Evolutionary conservation across 768 basidiomycete species (phyloP), one percentile per base, ranked within the genome.

Genomic region (Hirschioporus abietinus): DNA sequence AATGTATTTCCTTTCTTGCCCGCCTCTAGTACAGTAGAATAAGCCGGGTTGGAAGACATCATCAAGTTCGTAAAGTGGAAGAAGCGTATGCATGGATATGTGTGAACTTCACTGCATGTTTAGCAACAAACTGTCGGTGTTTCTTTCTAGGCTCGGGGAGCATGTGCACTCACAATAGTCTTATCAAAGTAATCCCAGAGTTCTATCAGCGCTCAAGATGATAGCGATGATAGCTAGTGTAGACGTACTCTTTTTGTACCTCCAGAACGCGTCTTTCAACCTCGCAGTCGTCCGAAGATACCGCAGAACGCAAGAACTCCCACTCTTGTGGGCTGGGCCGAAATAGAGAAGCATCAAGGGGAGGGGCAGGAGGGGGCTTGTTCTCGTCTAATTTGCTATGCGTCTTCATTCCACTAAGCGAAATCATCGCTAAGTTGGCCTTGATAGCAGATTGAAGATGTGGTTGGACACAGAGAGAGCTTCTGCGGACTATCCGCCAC

Each of bases 41-140:
- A 78, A 7, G 71, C 65, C 7, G 72, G 64, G 62, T 73, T 75
- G 42, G 64, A 20, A 1, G 36, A 57, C 75, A 77, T 78, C 70
- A 74, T 73, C 27, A 75, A 68, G 23, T 66, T 71, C n/a, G 74
- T 72, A 67, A 73, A 74, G 60, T 75, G 74, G 70, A 78, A 77
- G 17, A 63, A 72, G 35, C 70, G 73, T 52, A 77, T 75, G 68
- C 76, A 78, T 30, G 77, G 76, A 59, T 77, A 76, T 12, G 77
- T 73, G 58, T 74, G 42, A 52, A 52, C 42, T 52, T 52, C 2
- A 20, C 42, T 52, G 42, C 42, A 52, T 52, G 20, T 12, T 20
- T 5, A 18, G 60, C 60, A 23, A 18, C 15, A 27, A 17, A 17
- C 6, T 23, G 12, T 60, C 23, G 23, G 60, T 18, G 23, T 23